Evolutionary conservation across 306 rosid genomes (phyloP), one percentile per base, ranked within the genome.

Genomic region (Cercis canadensis): DNA sequence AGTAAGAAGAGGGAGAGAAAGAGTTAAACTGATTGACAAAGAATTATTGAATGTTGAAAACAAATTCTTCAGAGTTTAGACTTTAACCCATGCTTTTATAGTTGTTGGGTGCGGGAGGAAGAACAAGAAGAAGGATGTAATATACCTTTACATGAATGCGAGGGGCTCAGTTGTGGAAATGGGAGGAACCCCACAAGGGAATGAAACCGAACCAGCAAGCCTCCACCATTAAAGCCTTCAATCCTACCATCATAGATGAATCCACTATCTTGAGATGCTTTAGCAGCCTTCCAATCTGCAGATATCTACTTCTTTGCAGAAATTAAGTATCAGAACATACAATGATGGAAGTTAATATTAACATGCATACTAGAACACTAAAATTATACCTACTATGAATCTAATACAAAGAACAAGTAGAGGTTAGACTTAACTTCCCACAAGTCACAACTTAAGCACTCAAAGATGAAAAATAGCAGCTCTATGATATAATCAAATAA

Each of bases 261-360:
- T 58, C 89, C 89, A 67, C 85, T 80, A 5, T 85, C 96, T 62
- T 41, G 69, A 73, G 84, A 87, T 56, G 76, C 74, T 69, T 57
- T 87, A 49, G 94, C 98, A 70, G 83, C 81, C 79, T 90, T 84
- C 98, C 97, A 93, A 86, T 88, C 97, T 67, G 86, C 88, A 78
- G 96, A 90, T 81, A 76, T 89, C 97, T 87, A 90, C 88, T 81
- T 85, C 94, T 84, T 90, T 82, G 88, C 89, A 90, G 83, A 88
- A 84, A 79, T 73, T 29, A 84, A 88, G 89, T 81, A 83, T 84
- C 57, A 86, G 89, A 78, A 54, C 73, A 77, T 51, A 51, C 9
- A 53, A 51, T 62, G 44, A 54, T 16, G n/a, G 51, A 67, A 70
- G 47, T 41, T 7, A 43, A 56, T 15, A 29, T 10, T 12, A 2